Percentiles rank a stretch among this genome's conserved stretches.
phyloP scores from a whole-genome alignment of 1,284 basidiomycete species.

The Ceratobasidium sp. region DNA sequence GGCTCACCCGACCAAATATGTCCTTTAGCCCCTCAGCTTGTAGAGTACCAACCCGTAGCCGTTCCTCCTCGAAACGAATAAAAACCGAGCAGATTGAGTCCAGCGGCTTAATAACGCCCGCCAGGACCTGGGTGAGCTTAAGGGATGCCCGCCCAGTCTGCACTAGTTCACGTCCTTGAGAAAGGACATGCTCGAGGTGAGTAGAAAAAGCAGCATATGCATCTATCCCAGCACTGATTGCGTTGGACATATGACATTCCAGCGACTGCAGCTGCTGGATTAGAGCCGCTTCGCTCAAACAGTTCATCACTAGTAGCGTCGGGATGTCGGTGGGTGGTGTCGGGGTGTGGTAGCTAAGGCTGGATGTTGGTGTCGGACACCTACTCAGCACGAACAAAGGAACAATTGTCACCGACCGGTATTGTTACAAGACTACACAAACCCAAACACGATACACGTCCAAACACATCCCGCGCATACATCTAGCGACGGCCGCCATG shows the following conservation, averaged over 20 bases:
- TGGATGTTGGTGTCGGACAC: conserved; percentile 8
- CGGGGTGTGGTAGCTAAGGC: conserved; percentile 40
- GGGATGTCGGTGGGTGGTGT: conserved; percentile 15
- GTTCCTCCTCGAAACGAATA: neutral
- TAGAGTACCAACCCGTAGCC: neutral
- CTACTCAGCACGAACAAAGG: conserved; percentile 22
- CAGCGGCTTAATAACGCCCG: neutral
- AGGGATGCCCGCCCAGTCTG: neutral
- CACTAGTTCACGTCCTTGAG: neutral
- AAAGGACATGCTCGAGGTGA: neutral
- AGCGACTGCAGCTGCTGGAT: conserved; percentile 32
- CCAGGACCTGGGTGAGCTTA: neutral
- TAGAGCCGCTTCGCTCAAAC: conserved; percentile 14
- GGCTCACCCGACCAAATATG: neutral
- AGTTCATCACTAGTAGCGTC: conserved; percentile 31
- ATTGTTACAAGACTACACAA: conserved; percentile 24
- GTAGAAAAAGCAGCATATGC: conserved; percentile 19
- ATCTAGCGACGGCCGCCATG: too few species aligned
- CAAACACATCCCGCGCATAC: neutral
- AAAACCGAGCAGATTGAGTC: conserved; percentile 1
- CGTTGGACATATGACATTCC: neutral
- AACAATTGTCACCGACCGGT: neutral
- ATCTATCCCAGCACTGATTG: conserved; percentile 15
- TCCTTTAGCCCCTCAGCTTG: neutral
- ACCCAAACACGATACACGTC: conserved; percentile 20